Conservation (phyloP, 352 stramenopile species). For the Nothophytophthora sp. region DNA sequence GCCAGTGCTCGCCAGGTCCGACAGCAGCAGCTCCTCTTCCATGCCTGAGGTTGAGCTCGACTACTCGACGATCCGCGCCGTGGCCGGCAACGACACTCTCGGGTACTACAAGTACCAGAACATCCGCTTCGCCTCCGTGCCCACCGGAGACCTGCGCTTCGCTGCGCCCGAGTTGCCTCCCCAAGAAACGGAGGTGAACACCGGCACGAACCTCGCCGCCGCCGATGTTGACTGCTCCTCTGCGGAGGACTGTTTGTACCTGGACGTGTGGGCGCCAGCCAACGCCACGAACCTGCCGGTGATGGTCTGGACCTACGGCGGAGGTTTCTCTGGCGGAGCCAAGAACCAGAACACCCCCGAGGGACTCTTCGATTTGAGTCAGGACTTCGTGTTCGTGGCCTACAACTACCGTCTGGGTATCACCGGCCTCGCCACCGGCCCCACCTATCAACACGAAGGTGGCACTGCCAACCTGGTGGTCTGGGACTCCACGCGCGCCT, state of each 20-base stretch:
- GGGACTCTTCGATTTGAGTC: constrained; percentile 9
- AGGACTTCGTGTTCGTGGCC: constrained; percentile 22
- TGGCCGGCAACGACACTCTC: constrained; percentile 9
- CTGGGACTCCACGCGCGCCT: constrained; percentile 22
- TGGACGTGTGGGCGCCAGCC: constrained; percentile 24
- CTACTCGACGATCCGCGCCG: constrained; percentile 15
- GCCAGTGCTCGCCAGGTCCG: neutral
- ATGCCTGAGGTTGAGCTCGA: constrained; percentile 11
- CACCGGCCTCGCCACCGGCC: constrained; percentile 13
- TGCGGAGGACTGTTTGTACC: constrained; percentile 27
- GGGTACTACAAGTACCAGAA: constrained; percentile 23
- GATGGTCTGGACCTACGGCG: constrained; percentile 30
- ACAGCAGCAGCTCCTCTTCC: constrained; percentile 1
- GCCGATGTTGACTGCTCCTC: constrained; percentile 15
- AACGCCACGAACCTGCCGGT: constrained; percentile 21
- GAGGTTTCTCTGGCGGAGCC: constrained; percentile 13
- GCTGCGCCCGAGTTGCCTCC: constrained; percentile 8
- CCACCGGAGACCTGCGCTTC: constrained; percentile 10
- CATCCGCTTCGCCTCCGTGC: constrained; percentile 13
- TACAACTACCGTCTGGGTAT: constrained; percentile 31
- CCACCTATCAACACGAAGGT: constrained; percentile 21
- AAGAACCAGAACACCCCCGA: constrained; percentile 13
- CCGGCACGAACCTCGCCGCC: constrained; percentile 18
- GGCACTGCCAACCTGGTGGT: constrained; percentile 16
- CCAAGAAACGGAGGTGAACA: constrained; percentile 15